These are phyloP conservation scores for Monilinia vaccinii-corymbosi DNA, from an alignment of 2,329 filamentous ascomycete species.

Conservation along the genomic window DNA sequence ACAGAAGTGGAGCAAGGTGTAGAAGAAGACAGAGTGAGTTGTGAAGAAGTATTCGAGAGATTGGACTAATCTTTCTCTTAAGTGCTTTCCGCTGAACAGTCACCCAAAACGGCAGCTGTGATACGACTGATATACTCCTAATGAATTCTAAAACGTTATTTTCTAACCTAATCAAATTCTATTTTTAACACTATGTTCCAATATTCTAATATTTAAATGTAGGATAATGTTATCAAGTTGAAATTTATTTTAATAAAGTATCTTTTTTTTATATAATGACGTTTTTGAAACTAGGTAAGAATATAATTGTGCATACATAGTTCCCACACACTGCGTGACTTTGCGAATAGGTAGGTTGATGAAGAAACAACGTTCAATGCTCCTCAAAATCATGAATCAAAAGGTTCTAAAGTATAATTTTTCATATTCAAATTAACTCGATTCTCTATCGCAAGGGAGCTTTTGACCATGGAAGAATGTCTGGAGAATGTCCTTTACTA, in stretches of 20 bases:
- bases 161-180: no score
- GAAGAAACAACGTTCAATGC: background rate
- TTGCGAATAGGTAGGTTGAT: background rate
- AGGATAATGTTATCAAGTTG: no score
- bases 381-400: background rate
- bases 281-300: no score
- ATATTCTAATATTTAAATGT: no score
- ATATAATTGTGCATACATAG: no score
- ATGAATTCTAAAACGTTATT: no score
- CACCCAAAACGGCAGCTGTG: background rate
- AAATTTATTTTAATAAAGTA: no score
- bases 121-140: background rate
- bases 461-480: background rate
- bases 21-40: background rate
- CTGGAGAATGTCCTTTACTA: background rate
- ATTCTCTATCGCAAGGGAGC: background rate
- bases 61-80: background rate
- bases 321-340: background rate
- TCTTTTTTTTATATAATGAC: no score
- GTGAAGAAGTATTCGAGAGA: background rate
- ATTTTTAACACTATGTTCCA: no score
- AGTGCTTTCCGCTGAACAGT: background rate
- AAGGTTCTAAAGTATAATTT: background rate
- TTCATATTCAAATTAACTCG: background rate
- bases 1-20: background rate